Percentiles rank a stretch among this genome's conserved stretches.
These are phyloP conservation scores for Monosporascus cannonballus DNA, from an alignment of 2,329 filamentous ascomycete species.

Conservation along the genomic window DNA sequence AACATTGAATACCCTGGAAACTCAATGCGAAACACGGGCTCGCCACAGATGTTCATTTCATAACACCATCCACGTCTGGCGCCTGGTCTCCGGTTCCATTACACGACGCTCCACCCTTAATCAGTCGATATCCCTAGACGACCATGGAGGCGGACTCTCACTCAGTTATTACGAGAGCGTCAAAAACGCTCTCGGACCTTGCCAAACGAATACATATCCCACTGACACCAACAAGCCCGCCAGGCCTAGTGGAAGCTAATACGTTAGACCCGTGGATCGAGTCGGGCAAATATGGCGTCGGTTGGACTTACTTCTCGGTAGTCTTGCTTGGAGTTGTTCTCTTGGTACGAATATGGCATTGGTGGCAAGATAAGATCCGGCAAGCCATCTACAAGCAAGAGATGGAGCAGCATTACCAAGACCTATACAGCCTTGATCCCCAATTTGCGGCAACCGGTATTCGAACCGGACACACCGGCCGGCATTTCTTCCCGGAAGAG, in stretches of 20 bases:
- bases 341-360: conserved; percentile 72
- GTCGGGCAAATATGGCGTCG: conserved; percentile 78
- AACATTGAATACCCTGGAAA: neutral
- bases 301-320: conserved; percentile 83
- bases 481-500: conserved; percentile 70
- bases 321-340: conserved; percentile 63
- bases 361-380: conserved; percentile 89
- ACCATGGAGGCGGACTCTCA: conserved; percentile 35
- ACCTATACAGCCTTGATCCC: conserved; percentile 45
- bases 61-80: conserved; percentile 1
- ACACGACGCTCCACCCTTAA: neutral
- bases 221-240: conserved; percentile 51
- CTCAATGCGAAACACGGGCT: neutral
- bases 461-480: conserved; percentile 47
- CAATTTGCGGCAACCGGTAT: conserved; percentile 39
- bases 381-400: conserved; percentile 84
- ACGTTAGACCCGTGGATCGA: conserved; percentile 72
- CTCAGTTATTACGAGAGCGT: conserved; percentile 27
- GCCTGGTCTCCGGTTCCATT: neutral
- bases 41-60: neutral
- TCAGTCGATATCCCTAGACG: conserved; percentile 5
- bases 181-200: conserved; percentile 31
- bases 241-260: conserved; percentile 56
- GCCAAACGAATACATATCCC: conserved; percentile 55
- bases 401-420: conserved; percentile 58